Evolutionary conservation across 1,284 basidiomycete genomes (phyloP).

Genomic region (Ganoderma sp.): DNA sequence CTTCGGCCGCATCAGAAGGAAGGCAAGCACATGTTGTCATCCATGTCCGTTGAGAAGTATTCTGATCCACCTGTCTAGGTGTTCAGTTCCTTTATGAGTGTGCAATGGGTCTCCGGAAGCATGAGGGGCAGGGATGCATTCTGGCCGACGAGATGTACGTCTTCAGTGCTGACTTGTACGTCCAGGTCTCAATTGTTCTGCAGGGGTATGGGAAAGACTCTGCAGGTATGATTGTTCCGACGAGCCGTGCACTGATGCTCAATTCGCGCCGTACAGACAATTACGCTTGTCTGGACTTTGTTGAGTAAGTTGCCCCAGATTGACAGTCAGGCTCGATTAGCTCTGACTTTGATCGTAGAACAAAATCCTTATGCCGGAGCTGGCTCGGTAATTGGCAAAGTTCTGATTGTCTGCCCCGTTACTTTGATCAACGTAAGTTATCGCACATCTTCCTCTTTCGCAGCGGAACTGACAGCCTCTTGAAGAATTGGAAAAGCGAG

Average conservation of each 20-base stretch:
- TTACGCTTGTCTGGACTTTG: slow-evolving; percentile 87
- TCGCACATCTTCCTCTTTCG: not conserved
- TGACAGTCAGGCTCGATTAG: not conserved
- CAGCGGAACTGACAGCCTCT: not conserved
- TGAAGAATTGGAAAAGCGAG: slow-evolving; percentile 94
- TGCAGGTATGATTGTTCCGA: slow-evolving; percentile 58
- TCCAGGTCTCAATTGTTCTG: slow-evolving; percentile 1
- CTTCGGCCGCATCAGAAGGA: slow-evolving; percentile 93
- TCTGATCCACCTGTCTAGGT: slow-evolving; percentile 48
- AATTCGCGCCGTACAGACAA: slow-evolving; percentile 61
- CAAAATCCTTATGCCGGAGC: slow-evolving; percentile 82
- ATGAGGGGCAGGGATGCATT: slow-evolving; percentile 92
- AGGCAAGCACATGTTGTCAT: slow-evolving; percentile 52
- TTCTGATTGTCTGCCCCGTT: slow-evolving; percentile 93
- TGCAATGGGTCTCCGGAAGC: slow-evolving; percentile 91
- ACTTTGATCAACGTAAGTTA: slow-evolving; percentile 79
- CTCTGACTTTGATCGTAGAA: slow-evolving; percentile 48
- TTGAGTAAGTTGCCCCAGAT: slow-evolving; percentile 62
- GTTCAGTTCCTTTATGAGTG: slow-evolving; percentile 94
- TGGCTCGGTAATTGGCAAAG: slow-evolving; percentile 72
- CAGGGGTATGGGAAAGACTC: slow-evolving; percentile 94
- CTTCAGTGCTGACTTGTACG: slow-evolving; percentile 2
- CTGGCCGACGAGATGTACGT: slow-evolving; percentile 94
- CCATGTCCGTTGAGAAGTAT: not conserved
- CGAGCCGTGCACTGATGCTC: not conserved